Base-by-base conservation (phyloP, 768 basidiomycete genomes). In the Pisolithus marmoratus region DNA sequence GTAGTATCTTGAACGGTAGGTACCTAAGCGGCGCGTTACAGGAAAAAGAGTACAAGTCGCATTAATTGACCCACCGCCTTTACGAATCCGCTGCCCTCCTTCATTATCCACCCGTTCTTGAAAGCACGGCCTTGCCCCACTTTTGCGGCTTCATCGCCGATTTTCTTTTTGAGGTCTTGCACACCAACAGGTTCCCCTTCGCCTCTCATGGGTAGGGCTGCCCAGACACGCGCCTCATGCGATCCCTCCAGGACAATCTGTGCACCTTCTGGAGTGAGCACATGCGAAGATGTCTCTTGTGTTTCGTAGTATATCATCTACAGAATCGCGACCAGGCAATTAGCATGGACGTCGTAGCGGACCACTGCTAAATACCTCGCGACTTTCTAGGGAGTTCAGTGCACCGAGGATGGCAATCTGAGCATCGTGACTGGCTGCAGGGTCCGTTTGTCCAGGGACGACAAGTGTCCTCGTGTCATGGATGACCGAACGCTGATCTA, bases 61-160 rank as follows among this genome's bases (percentile, higher is more conserved):
- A 23, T 45, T 26, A 14, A 41, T 19, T 36, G 4, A 79, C 90
- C 58, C 55, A 95, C 94, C 55, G 85, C 75, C 72, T 89, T 88
- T 43, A 95, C 82, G 58, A 99, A 81, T 19, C 88, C 90, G 56
- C 82, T 79, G 8, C 89, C 91, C 57, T 95, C 88, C 69, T 97
- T 98, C 20, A 75, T 78, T 55, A 98, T 92, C 96, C 96, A 99
- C 51, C 88, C 90, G 60, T 89, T 93, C 74, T 94, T 97, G 80
- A 99, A 96, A 19, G 95, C 96, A 57, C 88, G 81, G 8, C 87
- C 87, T 72, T 98, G 96, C 1, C 96, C 96, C 52, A 97, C 81
- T 72, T 94, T 96, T 15, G 91, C 85, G 7, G 83, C 79, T 60
- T 96, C 93, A 52, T 90, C 87, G 14, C 95, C 95, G 14, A 98